Evolutionary conservation across 2,329 filamentous ascomycete genomes (phyloP), one percentile per base, ranked within the genome.

Genomic region (Aspergillus neotritici): DNA sequence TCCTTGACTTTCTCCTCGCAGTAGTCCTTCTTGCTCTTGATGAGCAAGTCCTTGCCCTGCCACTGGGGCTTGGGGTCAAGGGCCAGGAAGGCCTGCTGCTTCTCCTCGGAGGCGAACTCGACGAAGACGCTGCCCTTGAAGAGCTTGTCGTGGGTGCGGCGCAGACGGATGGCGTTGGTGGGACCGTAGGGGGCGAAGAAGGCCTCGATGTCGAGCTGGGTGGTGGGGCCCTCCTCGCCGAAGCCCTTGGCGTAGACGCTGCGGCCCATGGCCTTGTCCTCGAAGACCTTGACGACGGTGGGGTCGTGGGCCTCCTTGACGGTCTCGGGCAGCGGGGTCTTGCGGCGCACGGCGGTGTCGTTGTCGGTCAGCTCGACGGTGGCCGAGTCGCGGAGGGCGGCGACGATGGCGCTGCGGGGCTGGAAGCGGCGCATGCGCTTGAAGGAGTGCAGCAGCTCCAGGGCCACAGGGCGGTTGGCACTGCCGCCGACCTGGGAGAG

Each of bases 41-140:
- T 83, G 63, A 82, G 72, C 40, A 97, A 76, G 29, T 87, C 82
- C 53, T 86, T 76, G 40, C 78, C 89, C 66, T 94, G 83, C 82
- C 83, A 98, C 65, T 83, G 80, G 47, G 93, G 93, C 66, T 85
- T 83, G 14, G 87, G 83, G 42, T 94, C 85, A 32, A 88, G 72
- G 11, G 74, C 80, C 48, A 96, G 72, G 70, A 98, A 98, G 46
- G 82, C 81, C 65, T 89, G 77, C 58, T 87, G 83, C 15, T 80
- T 77, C 54, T 94, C 87, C 60, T 89, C 84, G 38, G 80, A 79
- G 49, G 80, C 77, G 66, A 97, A 98, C 68, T 96, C 91, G 53
- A 95, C 87, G 63, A 96, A 97, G 46, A 95, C 87, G 54, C 88
- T 95, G 55, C 91, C 89, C 78, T 98, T 98, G 82, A 97, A 98